Percentiles rank a stretch among this genome's conserved stretches.
These are phyloP conservation scores for Exophiala sp. DNA, from an alignment of 2,329 filamentous ascomycete genomes.

Conservation along the genomic window DNA sequence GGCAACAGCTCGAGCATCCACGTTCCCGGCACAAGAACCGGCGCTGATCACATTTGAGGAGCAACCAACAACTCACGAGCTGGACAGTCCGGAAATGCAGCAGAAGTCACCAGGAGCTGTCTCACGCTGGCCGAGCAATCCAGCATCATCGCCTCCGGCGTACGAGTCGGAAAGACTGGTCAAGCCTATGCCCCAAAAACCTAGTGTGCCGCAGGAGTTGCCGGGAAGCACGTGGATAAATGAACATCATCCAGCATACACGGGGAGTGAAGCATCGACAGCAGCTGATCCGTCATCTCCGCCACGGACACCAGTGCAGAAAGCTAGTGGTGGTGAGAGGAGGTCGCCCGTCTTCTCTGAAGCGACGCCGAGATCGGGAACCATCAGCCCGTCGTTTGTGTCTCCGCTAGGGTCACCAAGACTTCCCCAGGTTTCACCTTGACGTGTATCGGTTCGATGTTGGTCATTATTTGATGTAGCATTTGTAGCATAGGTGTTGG, in stretches of 20 bases:
- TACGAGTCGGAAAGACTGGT: slow-evolving; percentile 16
- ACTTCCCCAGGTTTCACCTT: slow-evolving; percentile 4
- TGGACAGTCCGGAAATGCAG: slow-evolving; percentile 21
- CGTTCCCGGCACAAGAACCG: slow-evolving; percentile 27
- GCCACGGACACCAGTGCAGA: slow-evolving; percentile 30
- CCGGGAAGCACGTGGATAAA: slow-evolving; percentile 30
- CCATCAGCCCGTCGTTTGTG: slow-evolving; percentile 21
- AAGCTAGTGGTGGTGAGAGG: slow-evolving; percentile 1
- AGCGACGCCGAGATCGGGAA: slow-evolving; percentile 14
- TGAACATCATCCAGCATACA: slow-evolving; percentile 29
- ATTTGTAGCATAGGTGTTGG: no score
- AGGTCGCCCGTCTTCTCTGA: slow-evolving; percentile 22
- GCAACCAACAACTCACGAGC: slow-evolving; percentile 20
- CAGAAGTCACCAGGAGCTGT: slow-evolving; percentile 8
- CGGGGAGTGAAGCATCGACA: slow-evolving; percentile 7
- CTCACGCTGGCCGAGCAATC: slow-evolving; percentile 15
- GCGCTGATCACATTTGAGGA: slow-evolving; percentile 14
- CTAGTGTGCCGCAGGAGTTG: slow-evolving; percentile 21
- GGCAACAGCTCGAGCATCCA: slow-evolving; percentile 16
- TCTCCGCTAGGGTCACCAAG: slow-evolving; percentile 21
- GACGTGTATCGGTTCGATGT: not conserved
- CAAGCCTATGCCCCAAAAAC: slow-evolving; percentile 1
- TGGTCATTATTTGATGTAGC: not conserved
- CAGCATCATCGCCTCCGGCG: slow-evolving; percentile 24
- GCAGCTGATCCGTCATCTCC: slow-evolving; percentile 28